Base-by-base conservation (phyloP, 2,329 filamentous ascomycete genomes). In the Sarocladiaceae sp. region DNA sequence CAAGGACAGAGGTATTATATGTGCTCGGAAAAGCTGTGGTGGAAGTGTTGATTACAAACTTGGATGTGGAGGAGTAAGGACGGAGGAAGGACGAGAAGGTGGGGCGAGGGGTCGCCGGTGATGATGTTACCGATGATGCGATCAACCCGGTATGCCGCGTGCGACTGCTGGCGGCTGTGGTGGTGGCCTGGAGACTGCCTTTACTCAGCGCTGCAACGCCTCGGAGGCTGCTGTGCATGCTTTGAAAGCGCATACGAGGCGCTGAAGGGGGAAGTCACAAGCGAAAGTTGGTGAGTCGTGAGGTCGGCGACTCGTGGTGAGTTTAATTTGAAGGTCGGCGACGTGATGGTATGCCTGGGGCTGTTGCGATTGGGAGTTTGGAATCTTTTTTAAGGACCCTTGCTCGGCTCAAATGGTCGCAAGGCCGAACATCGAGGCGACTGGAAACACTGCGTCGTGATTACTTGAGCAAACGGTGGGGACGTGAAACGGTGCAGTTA, bases 121-220 rank as follows among this genome's bases (percentile, higher is more conserved):
- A 48, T 48, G 44, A 48, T 48, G 44, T 20, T 18, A 48, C 26
- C 44, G 26, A 48, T 48, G 44, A 48, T 48, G 44, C 26, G 44
- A 48, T 48, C 12, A 28, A 33, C 28, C n/a, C 28, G 8, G 15
- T 11, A n/a, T n/a, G n/a, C n/a, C n/a, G n/a, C n/a, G n/a, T n/a
- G n/a, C n/a, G n/a, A n/a, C n/a, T n/a, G n/a, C n/a, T n/a, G 26
- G 10, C 23, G 20, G 26, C 20, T n/a, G 20, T 48, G 28, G 25
- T 26, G 13, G n/a, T 20, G 10, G 18, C 15, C 44, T 17, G 31
- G 28, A 10, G 4, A 18, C 25, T 31, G 26, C 29, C 29, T 8
- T 15, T 33, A n/a, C 40, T 44, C 22, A 26, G 22, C 3, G 44
- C 10, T 48, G 44, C 44, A 48, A 22, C 12, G 44, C 44, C 44